Base-by-base conservation (phyloP, 164 flowering plant species). In the Tinospora cordifolia region DNA sequence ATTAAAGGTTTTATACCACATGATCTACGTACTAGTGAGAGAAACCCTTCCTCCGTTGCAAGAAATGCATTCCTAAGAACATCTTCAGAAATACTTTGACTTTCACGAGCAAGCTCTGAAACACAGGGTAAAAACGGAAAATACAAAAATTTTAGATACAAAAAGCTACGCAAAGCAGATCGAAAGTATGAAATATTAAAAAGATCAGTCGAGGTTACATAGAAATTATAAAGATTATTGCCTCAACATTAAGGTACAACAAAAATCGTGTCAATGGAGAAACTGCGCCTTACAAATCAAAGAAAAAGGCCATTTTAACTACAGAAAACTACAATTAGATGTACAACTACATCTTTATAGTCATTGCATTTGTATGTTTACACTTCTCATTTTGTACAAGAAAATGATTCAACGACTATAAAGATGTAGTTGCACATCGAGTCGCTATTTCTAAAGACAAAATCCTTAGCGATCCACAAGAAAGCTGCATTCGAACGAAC, bases 11-110 rank as follows among this genome's bases (percentile, higher is more conserved):
- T 82, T 65, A 77, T 68, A 54, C 66, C 79, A 46, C 59, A 75
- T 41, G 81, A 34, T 68, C 80, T 76, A 7, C 81, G 80, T 46
- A 91, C 95, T 46, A 83, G 79, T 51, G 80, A 62, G 59, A 87
- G 85, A 82, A 91, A 91, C 13, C 82, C 92, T 25, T 86, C 85
- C 76, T 92, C 98, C 6, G 95, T 91, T 24, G 86, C 90, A 49
- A 79, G 59, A 75, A 89, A 76, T 24, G 98, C 93, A 76, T 77
- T 75, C 71, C 76, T 84, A 15, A 92, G 75, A 62, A 81, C 78
- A 71, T 81, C 90, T 75, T 82, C 87, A 46, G 93, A 83, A 19
- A 89, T 78, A 2, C 72, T 66, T 65, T 87, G 86, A 63, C 83
- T 79, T 71, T 87, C 90, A 51, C 72, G 80, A 64, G 85, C 84